Evolutionary conservation across 1,139 yeast genomes (phyloP).

Genomic region (Pichia sp.): DNA sequence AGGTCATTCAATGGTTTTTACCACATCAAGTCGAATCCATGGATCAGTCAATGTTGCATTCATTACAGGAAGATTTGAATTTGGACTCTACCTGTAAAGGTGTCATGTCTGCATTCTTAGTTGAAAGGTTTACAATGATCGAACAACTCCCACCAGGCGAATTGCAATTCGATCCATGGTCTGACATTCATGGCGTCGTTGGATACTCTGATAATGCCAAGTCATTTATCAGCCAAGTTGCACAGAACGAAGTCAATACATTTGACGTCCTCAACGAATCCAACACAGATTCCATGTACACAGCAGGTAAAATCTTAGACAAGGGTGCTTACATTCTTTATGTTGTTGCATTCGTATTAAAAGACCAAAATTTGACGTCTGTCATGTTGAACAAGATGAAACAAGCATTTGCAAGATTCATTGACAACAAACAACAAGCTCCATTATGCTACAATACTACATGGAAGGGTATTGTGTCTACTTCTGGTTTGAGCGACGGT

Average conservation of each 20-base stretch:
- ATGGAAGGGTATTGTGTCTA: conserved; percentile 75
- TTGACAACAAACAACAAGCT: conserved; percentile 52
- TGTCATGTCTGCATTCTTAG: conserved; percentile 54
- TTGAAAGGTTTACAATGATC: conserved; percentile 47
- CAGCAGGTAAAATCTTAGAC: conserved; percentile 71
- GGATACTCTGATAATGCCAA: conserved; percentile 42
- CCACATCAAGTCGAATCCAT: conserved; percentile 68
- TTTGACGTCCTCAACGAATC: conserved; percentile 57
- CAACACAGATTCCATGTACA: conserved; percentile 71
- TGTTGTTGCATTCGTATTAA: conserved; percentile 55
- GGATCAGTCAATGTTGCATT: conserved; percentile 21
- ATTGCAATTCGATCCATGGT: conserved; percentile 60
- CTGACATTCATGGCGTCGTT: conserved; percentile 34
- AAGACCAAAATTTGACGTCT: conserved; percentile 47
- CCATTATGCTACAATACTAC: conserved; percentile 65
- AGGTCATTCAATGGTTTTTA: conserved; percentile 47
- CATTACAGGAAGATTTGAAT: conserved; percentile 36
- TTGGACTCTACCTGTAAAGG: conserved; percentile 74
- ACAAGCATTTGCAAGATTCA: conserved; percentile 58
- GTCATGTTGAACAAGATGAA: conserved; percentile 51
- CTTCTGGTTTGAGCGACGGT: conserved; percentile 56
- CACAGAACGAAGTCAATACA: conserved; percentile 48
- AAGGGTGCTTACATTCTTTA: conserved; percentile 73
- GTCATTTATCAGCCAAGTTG: conserved; percentile 45
- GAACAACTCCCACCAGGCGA: conserved; percentile 48